Base-by-base conservation (phyloP, 1,284 basidiomycete genomes). In the Melampsora abietis-canadensis region DNA sequence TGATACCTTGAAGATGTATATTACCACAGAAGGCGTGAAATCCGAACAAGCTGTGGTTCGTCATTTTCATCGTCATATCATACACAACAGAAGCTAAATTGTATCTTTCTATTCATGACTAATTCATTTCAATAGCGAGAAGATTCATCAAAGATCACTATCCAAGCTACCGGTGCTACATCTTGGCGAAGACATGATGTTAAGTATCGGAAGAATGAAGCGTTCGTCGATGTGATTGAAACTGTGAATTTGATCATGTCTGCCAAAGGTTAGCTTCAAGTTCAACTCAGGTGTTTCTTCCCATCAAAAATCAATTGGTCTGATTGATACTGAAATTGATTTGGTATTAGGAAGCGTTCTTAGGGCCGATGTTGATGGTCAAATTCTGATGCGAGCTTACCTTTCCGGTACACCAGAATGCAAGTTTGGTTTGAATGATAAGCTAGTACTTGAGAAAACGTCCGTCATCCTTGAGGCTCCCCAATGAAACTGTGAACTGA, bases 341-440 rank as follows among this genome's bases (percentile, higher is more conserved):
- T n/a, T 8, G 6, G 6, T 54, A 30, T 19, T 73, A 93, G 94
- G 94, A 19, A 92, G 89, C 44, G 88, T 92, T 30, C 85, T 98
- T 15, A 88, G 96, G n/a, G 93, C 96, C 1, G 96, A 98, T 79
- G 94, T 99, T 6, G 94, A 98, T 80, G 96, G 95, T 0, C 93
- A 96, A 79, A 96, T 99, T 77, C 86, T 95, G 79, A 98, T 99
- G 95, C 88, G 96, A 14, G 96, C 96, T 10, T 98, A 98, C 82
- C 85, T 99, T 27, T 89, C 92, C 30, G 96, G 96, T 19, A 93
- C 92, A 67, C 93, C 95, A 0, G 94, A 97, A 80, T 98, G 94
- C 86, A 95, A 96, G 82, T 98, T 99, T 78, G 96, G 96, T 2
- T 84, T 98, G 77, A 98, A 98, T 80, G 94, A 98, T 84, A 98